phyloP scores from a whole-genome alignment of 345 rosid genomes.

The Rubroshorea leprosula region DNA sequence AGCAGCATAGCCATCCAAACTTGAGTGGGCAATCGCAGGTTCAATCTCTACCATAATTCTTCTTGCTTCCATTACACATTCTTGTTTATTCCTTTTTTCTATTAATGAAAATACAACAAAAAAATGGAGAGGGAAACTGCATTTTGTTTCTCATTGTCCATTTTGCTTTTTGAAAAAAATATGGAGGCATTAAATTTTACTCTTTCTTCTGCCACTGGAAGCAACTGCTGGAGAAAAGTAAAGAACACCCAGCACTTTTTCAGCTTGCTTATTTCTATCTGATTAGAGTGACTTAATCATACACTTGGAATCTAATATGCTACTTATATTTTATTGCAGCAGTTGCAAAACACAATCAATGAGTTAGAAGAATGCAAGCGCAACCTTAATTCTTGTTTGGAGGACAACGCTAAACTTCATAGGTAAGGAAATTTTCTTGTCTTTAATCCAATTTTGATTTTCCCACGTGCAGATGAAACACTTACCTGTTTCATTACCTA shows the following conservation, averaged over 20 bases:
- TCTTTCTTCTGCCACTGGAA: conserved; percentile 34
- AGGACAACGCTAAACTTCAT: conserved; percentile 69
- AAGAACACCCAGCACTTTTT: conserved; percentile 45
- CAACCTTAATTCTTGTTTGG: conserved; percentile 61
- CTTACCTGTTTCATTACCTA: conserved; percentile 1
- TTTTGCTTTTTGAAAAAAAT: conserved; percentile 3
- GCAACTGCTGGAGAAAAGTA: conserved; percentile 38
- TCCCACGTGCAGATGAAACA: conserved; percentile 10
- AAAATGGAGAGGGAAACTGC: background rate
- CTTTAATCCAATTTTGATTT: conserved; percentile 18
- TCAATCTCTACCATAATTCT: conserved; percentile 12
- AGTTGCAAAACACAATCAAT: conserved; percentile 49
- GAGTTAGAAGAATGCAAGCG: conserved; percentile 69
- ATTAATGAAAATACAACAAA: background rate
- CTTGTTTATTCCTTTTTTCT: conserved; percentile 1
- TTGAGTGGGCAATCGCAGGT: conserved; percentile 47
- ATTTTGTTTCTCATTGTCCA: conserved; percentile 6
- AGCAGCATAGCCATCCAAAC: conserved; percentile 30
- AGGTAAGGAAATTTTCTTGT: conserved; percentile 43
- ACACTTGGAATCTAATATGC: conserved; percentile 15
- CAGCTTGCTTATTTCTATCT: conserved; percentile 39
- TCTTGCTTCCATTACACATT: background rate
- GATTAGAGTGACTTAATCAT: conserved; percentile 12
- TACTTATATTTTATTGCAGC: conserved; percentile 21
- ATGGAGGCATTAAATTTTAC: background rate